Conservation (phyloP, 2,329 filamentous ascomycete species). For the Allantophomopsis lycopodina region DNA sequence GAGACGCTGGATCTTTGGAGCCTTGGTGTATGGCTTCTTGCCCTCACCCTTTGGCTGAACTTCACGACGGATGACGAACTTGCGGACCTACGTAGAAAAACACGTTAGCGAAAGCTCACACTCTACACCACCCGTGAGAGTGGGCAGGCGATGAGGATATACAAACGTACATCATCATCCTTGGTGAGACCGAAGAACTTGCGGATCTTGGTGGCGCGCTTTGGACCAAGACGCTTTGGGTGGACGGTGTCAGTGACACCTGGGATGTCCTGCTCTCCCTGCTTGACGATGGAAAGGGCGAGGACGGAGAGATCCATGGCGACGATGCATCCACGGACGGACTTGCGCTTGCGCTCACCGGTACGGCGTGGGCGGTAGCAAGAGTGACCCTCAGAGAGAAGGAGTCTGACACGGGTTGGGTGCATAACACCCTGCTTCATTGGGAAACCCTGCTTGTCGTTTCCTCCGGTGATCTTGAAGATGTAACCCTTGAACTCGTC, state of each 20-base stretch:
- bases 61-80: conserved; percentile 99
- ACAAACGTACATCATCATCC: conserved; percentile 97
- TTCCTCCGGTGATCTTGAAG: conserved; percentile 98
- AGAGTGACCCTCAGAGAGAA: conserved; percentile 91
- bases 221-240: conserved; percentile 98
- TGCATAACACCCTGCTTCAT: conserved; percentile 99
- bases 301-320: conserved; percentile 90
- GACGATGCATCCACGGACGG: conserved; percentile 97
- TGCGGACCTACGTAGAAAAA: conserved; percentile 62
- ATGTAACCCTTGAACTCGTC: conserved; percentile 99
- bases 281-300: conserved; percentile 92
- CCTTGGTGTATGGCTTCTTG: conserved; percentile 98
- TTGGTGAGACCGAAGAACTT: conserved; percentile 99
- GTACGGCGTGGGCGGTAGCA: conserved; percentile 98
- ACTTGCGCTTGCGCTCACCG: conserved; percentile 99
- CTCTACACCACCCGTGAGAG: conserved; percentile 31
- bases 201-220: conserved; percentile 99
- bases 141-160: conserved; percentile 58
- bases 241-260: conserved; percentile 95
- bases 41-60: conserved; percentile 95
- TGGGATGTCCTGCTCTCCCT: conserved; percentile 87
- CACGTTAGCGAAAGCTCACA: conserved; percentile 33
- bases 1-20: conserved; percentile 98
- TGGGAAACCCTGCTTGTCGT: conserved; percentile 99
- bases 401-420: conserved; percentile 94